phyloP scores from a whole-genome alignment of 768 basidiomycete genomes.

The Neoboletus subvelutipes region DNA sequence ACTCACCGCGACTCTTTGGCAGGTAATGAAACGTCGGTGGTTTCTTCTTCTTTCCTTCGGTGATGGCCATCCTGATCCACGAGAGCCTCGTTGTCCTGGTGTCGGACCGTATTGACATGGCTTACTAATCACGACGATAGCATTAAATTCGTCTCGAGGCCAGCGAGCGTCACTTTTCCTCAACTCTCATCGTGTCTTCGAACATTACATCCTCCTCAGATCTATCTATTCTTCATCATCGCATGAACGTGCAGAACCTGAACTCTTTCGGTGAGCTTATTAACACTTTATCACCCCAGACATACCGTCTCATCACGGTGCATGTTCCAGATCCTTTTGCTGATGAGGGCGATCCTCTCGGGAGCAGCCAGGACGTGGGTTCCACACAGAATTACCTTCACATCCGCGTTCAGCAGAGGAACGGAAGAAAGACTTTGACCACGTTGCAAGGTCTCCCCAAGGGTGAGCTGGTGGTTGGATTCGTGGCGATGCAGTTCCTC shows the following conservation, averaged over 20 bases:
- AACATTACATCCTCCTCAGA: slow-evolving; percentile 49
- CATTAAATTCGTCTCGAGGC: slow-evolving; percentile 25
- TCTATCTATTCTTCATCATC: slow-evolving; percentile 51
- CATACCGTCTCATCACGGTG: slow-evolving; percentile 13
- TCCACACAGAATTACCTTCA: slow-evolving; percentile 85
- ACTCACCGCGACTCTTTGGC: slow-evolving; percentile 60
- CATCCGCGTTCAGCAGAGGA: slow-evolving; percentile 98
- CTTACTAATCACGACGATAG: slow-evolving; percentile 26
- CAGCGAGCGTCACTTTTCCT: slow-evolving; percentile 15
- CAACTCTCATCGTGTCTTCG: slow-evolving; percentile 32
- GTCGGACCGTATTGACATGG: not conserved
- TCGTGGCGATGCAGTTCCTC: slow-evolving; percentile 15
- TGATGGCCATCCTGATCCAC: not conserved
- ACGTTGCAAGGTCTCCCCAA: slow-evolving; percentile 95
- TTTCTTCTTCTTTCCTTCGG: slow-evolving; percentile 38
- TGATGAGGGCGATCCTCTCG: slow-evolving; percentile 87
- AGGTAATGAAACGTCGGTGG: slow-evolving; percentile 73
- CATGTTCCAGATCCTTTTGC: slow-evolving; percentile 82
- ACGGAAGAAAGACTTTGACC: slow-evolving; percentile 97
- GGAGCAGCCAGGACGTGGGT: slow-evolving; percentile 70
- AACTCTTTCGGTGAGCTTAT: slow-evolving; percentile 63
- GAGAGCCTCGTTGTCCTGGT: not conserved
- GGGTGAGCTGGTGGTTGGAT: slow-evolving; percentile 45
- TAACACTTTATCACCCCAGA: slow-evolving; percentile 8
- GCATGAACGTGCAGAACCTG: slow-evolving; percentile 95